Conservation (phyloP, 2,329 filamentous ascomycete genomes). For the Botryosphaeria agaves region DNA sequence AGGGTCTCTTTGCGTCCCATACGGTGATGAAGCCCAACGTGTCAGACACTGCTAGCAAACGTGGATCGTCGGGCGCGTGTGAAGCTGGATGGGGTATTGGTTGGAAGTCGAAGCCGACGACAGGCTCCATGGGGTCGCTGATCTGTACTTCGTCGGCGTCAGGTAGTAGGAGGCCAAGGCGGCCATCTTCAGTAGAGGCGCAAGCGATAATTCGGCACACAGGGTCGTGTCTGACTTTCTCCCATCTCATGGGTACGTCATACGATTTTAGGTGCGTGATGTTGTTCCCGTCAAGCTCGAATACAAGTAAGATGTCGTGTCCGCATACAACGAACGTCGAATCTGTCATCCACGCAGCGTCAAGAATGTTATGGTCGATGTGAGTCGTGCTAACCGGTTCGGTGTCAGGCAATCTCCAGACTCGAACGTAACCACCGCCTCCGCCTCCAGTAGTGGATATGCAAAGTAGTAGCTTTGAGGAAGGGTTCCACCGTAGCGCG, state of each 20-base stretch:
- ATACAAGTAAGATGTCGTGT: constrained; percentile 19
- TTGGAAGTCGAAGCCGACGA: constrained; percentile 24
- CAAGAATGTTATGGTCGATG: constrained; percentile 9
- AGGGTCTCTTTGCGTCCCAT: constrained; percentile 16
- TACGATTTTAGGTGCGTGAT: constrained; percentile 1
- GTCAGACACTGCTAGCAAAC: constrained; percentile 21
- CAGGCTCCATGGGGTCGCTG: too few relatives aligned
- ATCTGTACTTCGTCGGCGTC: constrained; percentile 15
- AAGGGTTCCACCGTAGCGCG: constrained; percentile 17
- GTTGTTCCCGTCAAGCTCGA: constrained; percentile 11
- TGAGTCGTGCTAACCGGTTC: background rate
- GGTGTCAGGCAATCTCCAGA: constrained; percentile 13
- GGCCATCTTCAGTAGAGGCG: constrained; percentile 8
- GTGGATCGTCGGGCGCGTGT: background rate
- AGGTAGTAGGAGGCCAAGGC: constrained; percentile 18
- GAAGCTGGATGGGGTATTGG: constrained; percentile 6
- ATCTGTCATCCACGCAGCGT: constrained; percentile 26
- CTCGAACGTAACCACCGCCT: constrained; percentile 19
- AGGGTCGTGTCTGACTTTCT: constrained; percentile 20
- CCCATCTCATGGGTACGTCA: constrained; percentile 5
- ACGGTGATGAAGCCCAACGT: constrained; percentile 21
- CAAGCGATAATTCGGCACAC: constrained; percentile 21
- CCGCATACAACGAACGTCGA: constrained; percentile 26
- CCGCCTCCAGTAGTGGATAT: constrained; percentile 21
- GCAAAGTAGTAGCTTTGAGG: constrained; percentile 15